Percentiles rank a stretch among this genome's conserved stretches.
phyloP scores from a whole-genome alignment of 2,329 filamentous ascomycete species.

The Hymenoscyphus fructigenus region DNA sequence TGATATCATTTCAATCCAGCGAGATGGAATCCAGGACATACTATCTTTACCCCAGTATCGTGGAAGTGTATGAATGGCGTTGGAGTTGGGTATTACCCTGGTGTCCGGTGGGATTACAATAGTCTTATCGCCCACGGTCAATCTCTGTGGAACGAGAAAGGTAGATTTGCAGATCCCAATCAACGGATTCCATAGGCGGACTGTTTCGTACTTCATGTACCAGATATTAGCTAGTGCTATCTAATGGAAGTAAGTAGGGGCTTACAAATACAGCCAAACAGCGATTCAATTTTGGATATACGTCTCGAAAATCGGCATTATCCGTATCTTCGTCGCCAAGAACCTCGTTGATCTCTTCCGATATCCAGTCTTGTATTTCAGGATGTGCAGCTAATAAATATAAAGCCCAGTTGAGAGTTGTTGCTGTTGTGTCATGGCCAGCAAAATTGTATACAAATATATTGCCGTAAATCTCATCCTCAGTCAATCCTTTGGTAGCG shows the following conservation, averaged over 20 bases:
- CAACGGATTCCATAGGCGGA: conserved; percentile 54
- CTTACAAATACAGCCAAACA: conserved; percentile 13
- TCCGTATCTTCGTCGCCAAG: not conserved
- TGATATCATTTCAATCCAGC: conserved; percentile 4
- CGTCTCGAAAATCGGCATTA: not conserved
- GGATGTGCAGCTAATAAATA: conserved; percentile 64
- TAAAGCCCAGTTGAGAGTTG: conserved; percentile 67
- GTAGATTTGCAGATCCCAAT: conserved; percentile 49
- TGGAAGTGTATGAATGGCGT: not conserved
- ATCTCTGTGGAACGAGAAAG: conserved; percentile 12
- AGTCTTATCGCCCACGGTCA: conserved; percentile 6
- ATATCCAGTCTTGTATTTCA: conserved; percentile 60
- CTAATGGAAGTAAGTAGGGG: not conserved
- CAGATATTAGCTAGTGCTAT: not conserved
- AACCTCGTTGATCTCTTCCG: conserved; percentile 53
- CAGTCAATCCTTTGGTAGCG: conserved; percentile 4
- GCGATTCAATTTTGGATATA: conserved; percentile 7
- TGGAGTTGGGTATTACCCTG: not conserved
- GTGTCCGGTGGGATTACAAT: conserved; percentile 7
- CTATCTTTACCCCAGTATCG: conserved; percentile 7
- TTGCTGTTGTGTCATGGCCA: conserved; percentile 76
- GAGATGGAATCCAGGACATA: not conserved
- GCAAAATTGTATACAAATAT: conserved; percentile 66
- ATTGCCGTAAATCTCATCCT: conserved; percentile 58
- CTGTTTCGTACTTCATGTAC: conserved; percentile 41